Conservation (phyloP, 129 eudicot genomes). For the Escallonia herrerae region DNA sequence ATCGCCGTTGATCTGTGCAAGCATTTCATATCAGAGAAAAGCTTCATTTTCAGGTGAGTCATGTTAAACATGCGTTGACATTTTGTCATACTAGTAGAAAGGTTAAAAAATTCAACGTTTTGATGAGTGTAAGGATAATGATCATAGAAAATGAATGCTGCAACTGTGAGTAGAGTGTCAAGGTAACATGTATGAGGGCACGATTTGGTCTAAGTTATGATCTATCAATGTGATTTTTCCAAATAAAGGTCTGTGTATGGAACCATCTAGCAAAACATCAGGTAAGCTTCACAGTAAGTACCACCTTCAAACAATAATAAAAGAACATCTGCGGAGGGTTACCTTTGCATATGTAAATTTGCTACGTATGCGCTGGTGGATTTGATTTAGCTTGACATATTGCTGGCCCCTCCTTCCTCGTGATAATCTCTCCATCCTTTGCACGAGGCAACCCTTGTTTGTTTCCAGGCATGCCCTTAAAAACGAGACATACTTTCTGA, state of each 20-base stretch:
- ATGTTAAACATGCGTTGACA: neutral
- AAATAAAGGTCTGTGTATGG: neutral
- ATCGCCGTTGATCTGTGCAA: neutral
- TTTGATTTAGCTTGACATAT: too few species aligned
- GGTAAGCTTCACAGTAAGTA: too few species aligned
- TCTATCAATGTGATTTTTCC: neutral
- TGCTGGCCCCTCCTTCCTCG: too few species aligned
- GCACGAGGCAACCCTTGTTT: too few species aligned
- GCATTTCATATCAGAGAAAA: neutral
- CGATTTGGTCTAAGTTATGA: neutral
- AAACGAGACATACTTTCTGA: too few species aligned
- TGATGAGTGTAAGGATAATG: slow-evolving; percentile 4
- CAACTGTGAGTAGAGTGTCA: neutral
- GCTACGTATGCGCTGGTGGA: too few species aligned
- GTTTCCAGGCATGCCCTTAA: too few species aligned
- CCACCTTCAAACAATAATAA: too few species aligned
- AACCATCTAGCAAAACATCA: too few species aligned
- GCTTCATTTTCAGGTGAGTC: slow-evolving; percentile 20
- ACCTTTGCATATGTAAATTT: too few species aligned
- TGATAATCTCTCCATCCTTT: too few species aligned
- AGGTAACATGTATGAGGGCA: neutral
- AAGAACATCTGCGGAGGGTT: too few species aligned
- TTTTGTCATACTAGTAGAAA: neutral
- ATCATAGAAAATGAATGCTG: neutral
- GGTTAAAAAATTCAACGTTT: neutral